These are phyloP conservation scores for Cadophora sp. DNA, from an alignment of 2,329 filamentous ascomycete species.

Conservation along the genomic window DNA sequence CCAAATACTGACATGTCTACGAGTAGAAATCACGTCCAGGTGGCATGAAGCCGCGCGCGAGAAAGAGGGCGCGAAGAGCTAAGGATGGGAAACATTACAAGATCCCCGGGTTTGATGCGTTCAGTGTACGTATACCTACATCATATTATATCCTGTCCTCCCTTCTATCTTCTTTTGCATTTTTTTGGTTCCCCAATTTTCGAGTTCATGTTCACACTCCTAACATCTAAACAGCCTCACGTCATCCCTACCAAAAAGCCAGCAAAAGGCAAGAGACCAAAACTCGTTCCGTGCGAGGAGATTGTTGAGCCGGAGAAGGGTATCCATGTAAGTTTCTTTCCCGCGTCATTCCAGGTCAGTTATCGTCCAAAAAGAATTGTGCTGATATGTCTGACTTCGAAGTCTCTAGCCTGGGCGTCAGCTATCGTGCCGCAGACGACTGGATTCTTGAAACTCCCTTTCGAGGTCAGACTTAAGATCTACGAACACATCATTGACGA, in stretches of 20 bases:
- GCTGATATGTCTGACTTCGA: background rate
- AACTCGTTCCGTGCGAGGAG: slow-evolving; percentile 19
- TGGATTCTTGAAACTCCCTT: slow-evolving; percentile 24
- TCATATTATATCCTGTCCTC: too few species aligned
- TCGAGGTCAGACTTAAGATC: slow-evolving; percentile 23
- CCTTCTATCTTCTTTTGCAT: too few species aligned
- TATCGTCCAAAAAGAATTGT: too few species aligned
- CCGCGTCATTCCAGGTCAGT: too few species aligned
- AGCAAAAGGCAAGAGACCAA: slow-evolving; percentile 6
- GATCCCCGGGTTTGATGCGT: slow-evolving; percentile 26
- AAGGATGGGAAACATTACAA: slow-evolving; percentile 8
- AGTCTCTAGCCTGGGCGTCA: slow-evolving; percentile 26
- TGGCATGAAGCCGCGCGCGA: background rate
- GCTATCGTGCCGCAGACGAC: slow-evolving; percentile 16
- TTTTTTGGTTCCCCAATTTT: too few species aligned
- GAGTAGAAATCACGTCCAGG: background rate
- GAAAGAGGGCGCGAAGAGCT: background rate
- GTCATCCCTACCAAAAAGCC: background rate
- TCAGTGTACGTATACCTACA: slow-evolving; percentile 22
- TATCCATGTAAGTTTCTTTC: slow-evolving; percentile 25
- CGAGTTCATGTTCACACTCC: background rate
- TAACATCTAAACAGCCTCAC: slow-evolving; percentile 18
- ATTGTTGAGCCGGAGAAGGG: slow-evolving; percentile 24
- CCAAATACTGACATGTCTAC: background rate
- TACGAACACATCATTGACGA: slow-evolving; percentile 23